Evolutionary conservation across 371 early-diverging fungal species (phyloP).

Genomic region (Dinochytrium kinnereticum): DNA sequence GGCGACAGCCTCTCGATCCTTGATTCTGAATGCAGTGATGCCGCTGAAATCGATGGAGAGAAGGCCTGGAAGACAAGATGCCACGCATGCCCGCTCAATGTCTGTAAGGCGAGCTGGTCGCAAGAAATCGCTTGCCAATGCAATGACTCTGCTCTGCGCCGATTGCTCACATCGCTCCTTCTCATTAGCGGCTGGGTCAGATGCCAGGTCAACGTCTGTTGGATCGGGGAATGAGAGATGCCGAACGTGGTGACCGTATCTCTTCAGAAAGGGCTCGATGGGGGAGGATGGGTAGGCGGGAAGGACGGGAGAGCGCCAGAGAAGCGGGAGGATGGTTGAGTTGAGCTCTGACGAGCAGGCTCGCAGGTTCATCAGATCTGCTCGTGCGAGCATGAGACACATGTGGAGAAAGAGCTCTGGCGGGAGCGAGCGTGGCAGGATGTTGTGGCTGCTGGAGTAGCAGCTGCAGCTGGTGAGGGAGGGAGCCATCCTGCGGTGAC

Average conservation of each 20-base stretch:
- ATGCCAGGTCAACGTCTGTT: not conserved
- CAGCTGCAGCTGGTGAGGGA: too few relatives aligned
- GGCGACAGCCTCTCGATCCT: conserved; percentile 6
- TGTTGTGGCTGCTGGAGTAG: too few relatives aligned
- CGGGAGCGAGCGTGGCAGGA: too few relatives aligned
- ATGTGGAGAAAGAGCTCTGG: not conserved
- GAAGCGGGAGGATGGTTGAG: not conserved
- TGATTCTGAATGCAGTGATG: conserved; percentile 20
- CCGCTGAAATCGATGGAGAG: conserved; percentile 20
- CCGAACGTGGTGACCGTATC: conserved; percentile 5
- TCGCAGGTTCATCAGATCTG: not conserved
- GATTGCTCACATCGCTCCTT: too few relatives aligned
- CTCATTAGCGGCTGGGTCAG: too few relatives aligned
- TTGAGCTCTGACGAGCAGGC: not conserved
- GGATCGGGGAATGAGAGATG: conserved; percentile 19
- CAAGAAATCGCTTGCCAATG: too few relatives aligned
- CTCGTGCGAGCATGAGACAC: not conserved
- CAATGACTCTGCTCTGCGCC: too few relatives aligned
- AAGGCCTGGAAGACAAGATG: conserved; percentile 7
- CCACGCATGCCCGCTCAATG: not conserved
- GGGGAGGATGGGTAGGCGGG: conserved; percentile 1
- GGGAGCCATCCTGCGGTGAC: too few relatives aligned
- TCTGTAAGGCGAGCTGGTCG: too few relatives aligned
- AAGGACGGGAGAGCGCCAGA: not conserved
- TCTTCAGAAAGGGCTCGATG: not conserved